These are phyloP conservation scores for Cicer yamashitae DNA, from an alignment of 306 rosid species.

Conservation along the genomic window DNA sequence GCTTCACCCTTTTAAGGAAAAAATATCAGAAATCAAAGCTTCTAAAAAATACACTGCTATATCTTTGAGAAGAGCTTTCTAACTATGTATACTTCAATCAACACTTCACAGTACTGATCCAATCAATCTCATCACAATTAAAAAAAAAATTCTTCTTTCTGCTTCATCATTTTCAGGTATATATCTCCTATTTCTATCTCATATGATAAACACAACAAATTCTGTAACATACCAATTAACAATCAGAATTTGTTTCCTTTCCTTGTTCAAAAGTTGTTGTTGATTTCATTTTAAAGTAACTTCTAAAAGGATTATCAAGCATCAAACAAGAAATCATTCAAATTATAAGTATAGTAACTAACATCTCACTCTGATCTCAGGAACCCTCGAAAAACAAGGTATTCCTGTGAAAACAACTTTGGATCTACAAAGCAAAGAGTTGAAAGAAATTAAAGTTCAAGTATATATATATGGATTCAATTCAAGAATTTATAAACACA, in stretches of 20 bases:
- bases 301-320: conserved; percentile 27
- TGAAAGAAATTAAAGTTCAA: too few species aligned
- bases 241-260: conserved; percentile 35
- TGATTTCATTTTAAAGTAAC: conserved; percentile 56
- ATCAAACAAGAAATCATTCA: conserved; percentile 27
- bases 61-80: conserved; percentile 40
- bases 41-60: conserved; percentile 29
- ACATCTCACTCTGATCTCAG: conserved; percentile 39
- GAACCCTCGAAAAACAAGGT: conserved; percentile 52
- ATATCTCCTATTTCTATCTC: neutral
- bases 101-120: conserved; percentile 48
- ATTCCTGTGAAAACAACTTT: conserved; percentile 4
- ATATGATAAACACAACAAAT: neutral
- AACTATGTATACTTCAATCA: conserved; percentile 22
- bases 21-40: conserved; percentile 60
- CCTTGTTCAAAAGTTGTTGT: conserved; percentile 5
- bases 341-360: conserved; percentile 47
- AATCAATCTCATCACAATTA: conserved; percentile 74
- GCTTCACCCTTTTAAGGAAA: conserved; percentile 64
- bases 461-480: conserved; percentile 66
- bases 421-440: conserved; percentile 43
- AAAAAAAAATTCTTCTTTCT: conserved; percentile 45
- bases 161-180: conserved; percentile 64
- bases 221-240: conserved; percentile 46
- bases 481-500: conserved; percentile 66